Evolutionary conservation across 2,329 filamentous ascomycete species (phyloP).

Genomic region (Monilinia fructicola): DNA sequence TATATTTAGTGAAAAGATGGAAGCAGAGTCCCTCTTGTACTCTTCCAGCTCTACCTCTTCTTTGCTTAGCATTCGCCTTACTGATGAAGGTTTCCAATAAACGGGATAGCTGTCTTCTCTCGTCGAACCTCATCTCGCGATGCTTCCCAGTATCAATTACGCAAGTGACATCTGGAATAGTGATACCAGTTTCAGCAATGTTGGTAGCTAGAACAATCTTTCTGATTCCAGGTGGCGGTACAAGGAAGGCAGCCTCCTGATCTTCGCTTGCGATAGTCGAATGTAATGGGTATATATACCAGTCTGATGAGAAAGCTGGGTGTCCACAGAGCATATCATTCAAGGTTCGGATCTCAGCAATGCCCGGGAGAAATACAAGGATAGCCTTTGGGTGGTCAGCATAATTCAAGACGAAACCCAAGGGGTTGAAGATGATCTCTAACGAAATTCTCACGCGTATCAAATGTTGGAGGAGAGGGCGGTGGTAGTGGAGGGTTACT

Average conservation of each 20-base stretch:
- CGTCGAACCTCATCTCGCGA: conserved; percentile 96
- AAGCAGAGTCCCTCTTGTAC: conserved; percentile 95
- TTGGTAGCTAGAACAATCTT: conserved; percentile 98
- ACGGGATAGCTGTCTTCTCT: conserved; percentile 84
- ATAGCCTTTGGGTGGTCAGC: conserved; percentile 59
- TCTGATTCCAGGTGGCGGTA: conserved; percentile 76
- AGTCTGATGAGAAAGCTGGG: conserved; percentile 70
- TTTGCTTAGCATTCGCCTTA: conserved; percentile 90
- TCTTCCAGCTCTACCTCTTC: conserved; percentile 88
- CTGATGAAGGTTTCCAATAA: conserved; percentile 95
- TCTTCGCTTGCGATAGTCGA: conserved; percentile 95
- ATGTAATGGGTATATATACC: conserved; percentile 87
- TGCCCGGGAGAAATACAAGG: conserved; percentile 90
- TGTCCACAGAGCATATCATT: conserved; percentile 83
- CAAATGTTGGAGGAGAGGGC: background rate
- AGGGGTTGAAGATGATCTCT: background rate
- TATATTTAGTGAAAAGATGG: conserved; percentile 87
- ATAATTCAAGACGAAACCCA: background rate
- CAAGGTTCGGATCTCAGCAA: conserved; percentile 85
- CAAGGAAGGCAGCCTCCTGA: conserved; percentile 86
- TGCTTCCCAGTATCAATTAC: conserved; percentile 97
- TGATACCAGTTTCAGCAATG: conserved; percentile 97
- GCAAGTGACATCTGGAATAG: conserved; percentile 95
- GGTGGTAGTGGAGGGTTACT: background rate
- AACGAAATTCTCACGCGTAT: background rate